Evolutionary conservation across 352 stramenopile genomes (phyloP).

Genomic region (Phytopythium kandeliae): DNA sequence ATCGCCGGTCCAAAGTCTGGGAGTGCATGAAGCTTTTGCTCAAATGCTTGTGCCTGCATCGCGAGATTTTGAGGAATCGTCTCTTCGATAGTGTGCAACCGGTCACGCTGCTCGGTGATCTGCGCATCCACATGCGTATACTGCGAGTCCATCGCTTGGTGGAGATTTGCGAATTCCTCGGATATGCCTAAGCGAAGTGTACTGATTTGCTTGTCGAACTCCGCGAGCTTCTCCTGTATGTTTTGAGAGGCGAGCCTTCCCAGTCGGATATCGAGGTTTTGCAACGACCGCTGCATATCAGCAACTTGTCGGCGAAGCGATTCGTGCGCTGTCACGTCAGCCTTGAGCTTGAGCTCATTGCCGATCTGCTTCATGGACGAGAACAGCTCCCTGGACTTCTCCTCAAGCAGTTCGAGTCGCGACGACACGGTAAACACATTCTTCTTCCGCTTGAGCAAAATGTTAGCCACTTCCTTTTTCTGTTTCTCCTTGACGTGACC

Average conservation of each 20-base stretch:
- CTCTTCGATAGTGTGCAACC: slow-evolving; percentile 21
- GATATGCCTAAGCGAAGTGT: slow-evolving; percentile 21
- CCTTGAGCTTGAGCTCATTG: slow-evolving; percentile 51
- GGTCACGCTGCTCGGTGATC: slow-evolving; percentile 24
- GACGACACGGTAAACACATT: slow-evolving; percentile 76
- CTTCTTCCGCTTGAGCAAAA: slow-evolving; percentile 74
- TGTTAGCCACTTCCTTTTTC: slow-evolving; percentile 70
- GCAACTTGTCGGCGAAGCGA: slow-evolving; percentile 42
- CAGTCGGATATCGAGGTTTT: slow-evolving; percentile 39
- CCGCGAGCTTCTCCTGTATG: slow-evolving; percentile 32
- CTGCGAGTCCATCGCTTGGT: slow-evolving; percentile 21
- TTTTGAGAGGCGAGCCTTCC: slow-evolving; percentile 14
- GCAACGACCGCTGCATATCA: slow-evolving; percentile 44
- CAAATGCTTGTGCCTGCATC: slow-evolving; percentile 23
- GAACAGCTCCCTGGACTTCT: slow-evolving; percentile 66
- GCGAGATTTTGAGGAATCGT: slow-evolving; percentile 22
- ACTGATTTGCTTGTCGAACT: slow-evolving; percentile 34
- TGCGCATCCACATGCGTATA: slow-evolving; percentile 21
- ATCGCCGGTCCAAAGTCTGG: slow-evolving; percentile 38
- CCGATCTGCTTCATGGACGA: slow-evolving; percentile 58
- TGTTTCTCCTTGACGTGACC: slow-evolving; percentile 73
- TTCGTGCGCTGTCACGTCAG: slow-evolving; percentile 32
- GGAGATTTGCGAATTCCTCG: slow-evolving; percentile 28
- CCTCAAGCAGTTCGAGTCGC: slow-evolving; percentile 62
- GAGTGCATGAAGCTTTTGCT: slow-evolving; percentile 33